phyloP scores from a whole-genome alignment of 2,329 filamentous ascomycete genomes.

The Teratosphaeria zuluensis region DNA sequence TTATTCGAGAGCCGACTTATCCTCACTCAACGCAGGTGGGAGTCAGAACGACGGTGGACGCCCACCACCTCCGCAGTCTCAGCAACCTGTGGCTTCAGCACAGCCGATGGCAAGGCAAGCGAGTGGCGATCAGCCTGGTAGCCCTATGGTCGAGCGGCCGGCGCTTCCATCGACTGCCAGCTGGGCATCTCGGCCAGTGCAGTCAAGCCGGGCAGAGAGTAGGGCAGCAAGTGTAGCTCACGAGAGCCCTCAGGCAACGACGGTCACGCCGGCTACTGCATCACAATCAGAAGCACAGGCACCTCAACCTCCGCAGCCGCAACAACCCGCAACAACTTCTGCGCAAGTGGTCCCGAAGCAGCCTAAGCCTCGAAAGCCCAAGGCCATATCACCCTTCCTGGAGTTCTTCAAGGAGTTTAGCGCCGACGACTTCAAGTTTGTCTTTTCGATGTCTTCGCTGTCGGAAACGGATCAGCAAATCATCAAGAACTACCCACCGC shows the following conservation, averaged over 20 bases:
- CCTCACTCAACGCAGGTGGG: slow-evolving; percentile 83
- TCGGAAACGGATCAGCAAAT: slow-evolving; percentile 41
- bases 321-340: slow-evolving; percentile 1
- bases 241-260: slow-evolving; percentile 62
- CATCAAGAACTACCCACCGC: slow-evolving; percentile 55
- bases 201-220: slow-evolving; percentile 61
- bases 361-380: slow-evolving; percentile 1
- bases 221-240: slow-evolving; percentile 72
- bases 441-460: slow-evolving; percentile 41
- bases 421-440: slow-evolving; percentile 41
- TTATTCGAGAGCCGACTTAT: slow-evolving; percentile 88
- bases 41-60: slow-evolving; percentile 56
- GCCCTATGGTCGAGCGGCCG: slow-evolving; percentile 55
- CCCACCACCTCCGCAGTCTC: slow-evolving; percentile 38
- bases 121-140: slow-evolving; percentile 19
- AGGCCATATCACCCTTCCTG: slow-evolving; percentile 21
- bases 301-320: slow-evolving; percentile 7
- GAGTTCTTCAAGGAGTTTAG: slow-evolving; percentile 32
- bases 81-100: slow-evolving; percentile 43
- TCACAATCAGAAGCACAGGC: slow-evolving; percentile 2
- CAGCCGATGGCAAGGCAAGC: slow-evolving; percentile 58
- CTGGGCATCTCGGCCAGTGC: slow-evolving; percentile 70
- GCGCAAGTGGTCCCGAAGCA: slow-evolving; percentile 1
- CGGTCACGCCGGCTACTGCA: slow-evolving; percentile 19
- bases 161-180: slow-evolving; percentile 89